A percentile compares a stretch with the other conserved stretches of the same genome.
Evolutionary conservation across 441 rosid genomes (phyloP).

Genomic region (Lepidium campestre): DNA sequence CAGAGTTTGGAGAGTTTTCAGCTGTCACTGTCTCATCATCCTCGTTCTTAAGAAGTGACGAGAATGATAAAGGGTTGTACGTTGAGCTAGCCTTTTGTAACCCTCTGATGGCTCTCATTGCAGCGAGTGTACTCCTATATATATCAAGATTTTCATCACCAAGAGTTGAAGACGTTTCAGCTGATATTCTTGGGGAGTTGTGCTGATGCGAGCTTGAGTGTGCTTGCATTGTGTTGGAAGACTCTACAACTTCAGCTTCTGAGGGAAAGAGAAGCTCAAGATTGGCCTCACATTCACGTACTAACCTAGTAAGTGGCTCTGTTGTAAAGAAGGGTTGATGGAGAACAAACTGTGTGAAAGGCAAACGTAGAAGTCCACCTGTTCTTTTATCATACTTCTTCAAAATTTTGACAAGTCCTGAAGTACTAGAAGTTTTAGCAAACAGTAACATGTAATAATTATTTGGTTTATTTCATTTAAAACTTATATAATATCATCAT

Average conservation of each 20-base stretch:
- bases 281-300: conserved; percentile 80
- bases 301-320: conserved; percentile 80
- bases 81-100: conserved; percentile 95
- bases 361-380: conserved; percentile 68
- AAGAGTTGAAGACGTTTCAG: conserved; percentile 43
- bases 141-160: conserved; percentile 68
- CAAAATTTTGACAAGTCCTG: conserved; percentile 81
- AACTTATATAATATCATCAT: not conserved
- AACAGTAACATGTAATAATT: not conserved
- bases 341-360: conserved; percentile 78
- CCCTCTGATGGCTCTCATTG: conserved; percentile 84
- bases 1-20: conserved; percentile 63
- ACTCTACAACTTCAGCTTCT: conserved; percentile 83
- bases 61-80: conserved; percentile 67
- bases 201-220: conserved; percentile 7
- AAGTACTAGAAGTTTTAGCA: conserved; percentile 18
- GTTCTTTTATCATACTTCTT: conserved; percentile 93
- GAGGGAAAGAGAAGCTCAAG: conserved; percentile 87
- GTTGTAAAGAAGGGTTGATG: conserved; percentile 81
- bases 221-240: conserved; percentile 15
- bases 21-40: conserved; percentile 67
- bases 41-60: conserved; percentile 46
- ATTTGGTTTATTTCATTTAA: not conserved
- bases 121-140: conserved; percentile 92
- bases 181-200: conserved; percentile 25